These are phyloP conservation scores for Alternaria sp. DNA, from an alignment of 2,329 filamentous ascomycete genomes.

Conservation along the genomic window DNA sequence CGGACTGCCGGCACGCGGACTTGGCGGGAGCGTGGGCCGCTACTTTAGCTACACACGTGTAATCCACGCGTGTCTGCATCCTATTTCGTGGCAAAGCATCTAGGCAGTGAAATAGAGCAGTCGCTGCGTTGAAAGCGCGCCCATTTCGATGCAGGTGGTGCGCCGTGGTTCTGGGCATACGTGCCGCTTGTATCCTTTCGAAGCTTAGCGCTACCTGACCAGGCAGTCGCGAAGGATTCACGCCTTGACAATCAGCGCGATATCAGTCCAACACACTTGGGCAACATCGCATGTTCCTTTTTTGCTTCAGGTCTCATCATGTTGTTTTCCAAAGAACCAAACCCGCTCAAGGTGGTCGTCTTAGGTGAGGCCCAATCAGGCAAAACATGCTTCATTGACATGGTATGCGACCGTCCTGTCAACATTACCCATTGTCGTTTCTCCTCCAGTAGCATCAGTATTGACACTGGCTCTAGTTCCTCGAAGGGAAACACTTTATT, in stretches of 20 bases:
- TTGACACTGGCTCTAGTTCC: slow-evolving; percentile 1
- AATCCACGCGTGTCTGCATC: neutral
- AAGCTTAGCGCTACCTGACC: neutral
- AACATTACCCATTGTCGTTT: neutral
- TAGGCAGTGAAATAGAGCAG: neutral
- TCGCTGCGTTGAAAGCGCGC: neutral
- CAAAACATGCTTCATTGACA: slow-evolving; percentile 37
- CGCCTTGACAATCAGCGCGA: neutral
- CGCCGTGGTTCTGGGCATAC: no score
- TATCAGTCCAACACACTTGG: neutral
- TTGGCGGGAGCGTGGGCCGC: slow-evolving; percentile 3
- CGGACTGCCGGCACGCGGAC: neutral
- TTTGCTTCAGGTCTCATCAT: neutral
- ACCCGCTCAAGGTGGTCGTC: slow-evolving; percentile 16
- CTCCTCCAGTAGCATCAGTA: neutral
- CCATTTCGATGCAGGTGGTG: neutral
- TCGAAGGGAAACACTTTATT: slow-evolving; percentile 12
- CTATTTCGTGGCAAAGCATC: neutral
- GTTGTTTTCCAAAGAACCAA: neutral
- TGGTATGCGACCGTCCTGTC: slow-evolving; percentile 12
- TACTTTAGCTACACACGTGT: neutral
- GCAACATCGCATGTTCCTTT: neutral
- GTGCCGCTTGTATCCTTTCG: neutral
- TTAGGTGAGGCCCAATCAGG: slow-evolving; percentile 31
- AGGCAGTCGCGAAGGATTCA: neutral